Evolutionary conservation across 2,329 filamentous ascomycete species (phyloP).

Genomic region (Epichloe uncinata): DNA sequence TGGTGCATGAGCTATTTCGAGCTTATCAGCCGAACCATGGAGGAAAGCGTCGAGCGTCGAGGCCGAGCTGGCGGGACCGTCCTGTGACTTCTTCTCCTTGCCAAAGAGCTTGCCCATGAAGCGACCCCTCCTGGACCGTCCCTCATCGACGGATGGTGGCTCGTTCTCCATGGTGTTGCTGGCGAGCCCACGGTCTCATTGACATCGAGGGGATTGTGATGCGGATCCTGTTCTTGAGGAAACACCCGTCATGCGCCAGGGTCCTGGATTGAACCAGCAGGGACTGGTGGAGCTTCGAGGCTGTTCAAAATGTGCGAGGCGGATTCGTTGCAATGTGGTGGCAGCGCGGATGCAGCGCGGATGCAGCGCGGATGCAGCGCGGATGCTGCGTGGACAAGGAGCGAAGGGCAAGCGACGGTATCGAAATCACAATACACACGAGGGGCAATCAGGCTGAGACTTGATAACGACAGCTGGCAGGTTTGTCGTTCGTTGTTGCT

Average conservation of each 20-base stretch:
- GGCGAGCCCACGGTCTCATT: slow-evolving; percentile 16
- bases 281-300: not conserved
- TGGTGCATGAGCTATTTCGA: slow-evolving; percentile 38
- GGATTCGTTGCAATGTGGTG: not conserved
- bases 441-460: not conserved
- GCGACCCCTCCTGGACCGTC: slow-evolving; percentile 35
- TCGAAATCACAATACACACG: not conserved
- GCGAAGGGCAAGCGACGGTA: not conserved
- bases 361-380: too few relatives aligned
- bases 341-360: not conserved
- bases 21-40: slow-evolving; percentile 39
- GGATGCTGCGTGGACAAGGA: not conserved
- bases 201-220: slow-evolving; percentile 8
- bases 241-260: not conserved
- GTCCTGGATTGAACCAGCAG: not conserved
- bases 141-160: slow-evolving; percentile 25
- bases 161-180: slow-evolving; percentile 32
- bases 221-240: not conserved
- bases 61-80: slow-evolving; percentile 24
- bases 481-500: slow-evolving; percentile 1
- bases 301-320: not conserved
- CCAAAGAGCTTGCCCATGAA: slow-evolving; percentile 52
- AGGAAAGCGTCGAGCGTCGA: slow-evolving; percentile 47
- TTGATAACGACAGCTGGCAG: not conserved
- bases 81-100: slow-evolving; percentile 24